These are phyloP conservation scores for Stylonectria norvegica DNA, from an alignment of 2,329 filamentous ascomycete species.

Conservation along the genomic window DNA sequence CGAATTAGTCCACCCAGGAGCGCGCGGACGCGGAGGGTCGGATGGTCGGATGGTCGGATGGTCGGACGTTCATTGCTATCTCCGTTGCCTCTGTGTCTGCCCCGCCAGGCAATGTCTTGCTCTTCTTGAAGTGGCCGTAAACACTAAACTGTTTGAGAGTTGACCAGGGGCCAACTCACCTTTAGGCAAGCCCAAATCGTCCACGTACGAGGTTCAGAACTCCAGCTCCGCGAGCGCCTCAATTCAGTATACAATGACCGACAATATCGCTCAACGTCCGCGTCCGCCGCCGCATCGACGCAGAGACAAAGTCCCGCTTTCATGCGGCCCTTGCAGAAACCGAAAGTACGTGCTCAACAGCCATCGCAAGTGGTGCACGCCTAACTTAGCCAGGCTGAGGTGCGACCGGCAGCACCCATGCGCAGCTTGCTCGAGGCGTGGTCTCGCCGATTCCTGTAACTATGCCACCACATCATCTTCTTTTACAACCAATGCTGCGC, in stretches of 20 bases:
- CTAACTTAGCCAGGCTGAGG: constrained; percentile 9
- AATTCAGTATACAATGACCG: constrained; percentile 8
- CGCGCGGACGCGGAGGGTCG: constrained; percentile 9
- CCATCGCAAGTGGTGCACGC: constrained; percentile 3
- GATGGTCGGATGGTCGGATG: constrained; percentile 9
- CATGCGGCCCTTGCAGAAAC: constrained; percentile 12
- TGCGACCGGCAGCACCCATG: constrained; percentile 16
- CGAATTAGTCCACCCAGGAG: neutral
- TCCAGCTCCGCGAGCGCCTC: constrained; percentile 4
- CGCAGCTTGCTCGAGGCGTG: constrained; percentile 12
- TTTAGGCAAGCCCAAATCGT: constrained; percentile 3
- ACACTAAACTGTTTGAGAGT: constrained; percentile 3
- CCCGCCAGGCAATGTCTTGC: constrained; percentile 3
- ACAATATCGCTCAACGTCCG: constrained; percentile 11
- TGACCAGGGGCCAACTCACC: constrained; percentile 1
- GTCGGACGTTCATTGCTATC: constrained; percentile 10
- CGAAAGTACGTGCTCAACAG: constrained; percentile 10
- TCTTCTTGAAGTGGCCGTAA: constrained; percentile 3
- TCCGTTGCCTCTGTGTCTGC: constrained; percentile 9
- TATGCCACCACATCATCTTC: constrained; percentile 12
- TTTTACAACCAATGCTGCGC: constrained; percentile 4
- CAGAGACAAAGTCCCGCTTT: constrained; percentile 16
- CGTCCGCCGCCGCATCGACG: constrained; percentile 14
- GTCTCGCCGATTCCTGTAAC: constrained; percentile 8
- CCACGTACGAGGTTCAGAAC: constrained; percentile 1